Conservation (phyloP, 805 yeast species). For the Ogataea trehaloabstinens region DNA sequence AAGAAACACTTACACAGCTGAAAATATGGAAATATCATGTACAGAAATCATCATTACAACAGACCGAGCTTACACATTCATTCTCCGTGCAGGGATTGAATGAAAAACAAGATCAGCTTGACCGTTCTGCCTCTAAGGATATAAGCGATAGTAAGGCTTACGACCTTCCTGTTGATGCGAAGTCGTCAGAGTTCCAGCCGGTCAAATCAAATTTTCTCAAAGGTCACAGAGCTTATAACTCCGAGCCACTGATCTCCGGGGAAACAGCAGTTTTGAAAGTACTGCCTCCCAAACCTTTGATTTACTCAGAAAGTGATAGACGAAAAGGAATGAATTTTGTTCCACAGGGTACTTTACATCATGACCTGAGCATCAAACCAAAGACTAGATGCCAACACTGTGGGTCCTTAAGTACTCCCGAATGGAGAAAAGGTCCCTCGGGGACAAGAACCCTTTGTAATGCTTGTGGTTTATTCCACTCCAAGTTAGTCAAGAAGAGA, state of each 20-base stretch:
- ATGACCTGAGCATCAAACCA: conserved; percentile 33
- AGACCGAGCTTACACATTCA: too few relatives aligned
- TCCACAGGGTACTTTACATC: conserved; percentile 35
- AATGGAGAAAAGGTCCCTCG: conserved; percentile 90
- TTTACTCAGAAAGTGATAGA: conserved; percentile 11
- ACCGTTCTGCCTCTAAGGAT: too few relatives aligned
- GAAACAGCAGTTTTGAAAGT: conserved; percentile 30
- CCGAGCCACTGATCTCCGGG: conserved; percentile 23
- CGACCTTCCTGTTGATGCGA: too few relatives aligned
- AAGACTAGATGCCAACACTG: conserved; percentile 60
- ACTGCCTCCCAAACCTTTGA: conserved; percentile 29
- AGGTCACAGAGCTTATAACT: conserved; percentile 16
- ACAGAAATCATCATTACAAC: too few relatives aligned
- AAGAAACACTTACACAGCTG: background rate
- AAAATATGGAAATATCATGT: too few relatives aligned
- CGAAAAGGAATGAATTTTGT: conserved; percentile 15
- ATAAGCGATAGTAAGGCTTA: too few relatives aligned
- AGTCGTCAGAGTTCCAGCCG: too few relatives aligned
- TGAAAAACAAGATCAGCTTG: too few relatives aligned
- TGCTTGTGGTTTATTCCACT: conserved; percentile 83
- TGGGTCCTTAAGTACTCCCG: conserved; percentile 74
- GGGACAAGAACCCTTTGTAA: conserved; percentile 83
- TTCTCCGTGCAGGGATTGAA: too few relatives aligned
- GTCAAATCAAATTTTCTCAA: background rate
- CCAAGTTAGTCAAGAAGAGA: conserved; percentile 53